These are phyloP conservation scores for Termitomyces sp. DNA, from an alignment of 768 basidiomycete genomes.

Conservation along the genomic window DNA sequence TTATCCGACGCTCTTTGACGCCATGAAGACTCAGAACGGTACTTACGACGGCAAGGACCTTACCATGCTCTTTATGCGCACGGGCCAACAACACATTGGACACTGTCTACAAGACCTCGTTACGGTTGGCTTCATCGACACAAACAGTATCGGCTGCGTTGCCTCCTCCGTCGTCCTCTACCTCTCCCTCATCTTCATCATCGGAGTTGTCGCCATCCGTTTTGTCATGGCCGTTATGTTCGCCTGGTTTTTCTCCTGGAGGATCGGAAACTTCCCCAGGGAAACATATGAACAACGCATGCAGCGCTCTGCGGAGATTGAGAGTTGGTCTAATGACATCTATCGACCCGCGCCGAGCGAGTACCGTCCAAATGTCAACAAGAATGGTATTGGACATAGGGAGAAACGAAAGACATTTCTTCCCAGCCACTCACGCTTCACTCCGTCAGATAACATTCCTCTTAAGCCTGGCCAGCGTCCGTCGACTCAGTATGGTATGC, in stretches of 20 bases:
- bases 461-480: slow-evolving; percentile 47
- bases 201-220: slow-evolving; percentile 92
- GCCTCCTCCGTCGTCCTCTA: slow-evolving; percentile 94
- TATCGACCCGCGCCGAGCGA: slow-evolving; percentile 88
- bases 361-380: slow-evolving; percentile 84
- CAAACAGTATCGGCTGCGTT: slow-evolving; percentile 91
- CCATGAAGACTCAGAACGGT: slow-evolving; percentile 61
- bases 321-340: slow-evolving; percentile 95
- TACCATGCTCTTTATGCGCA: slow-evolving; percentile 78
- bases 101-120: slow-evolving; percentile 83
- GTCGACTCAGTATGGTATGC: slow-evolving; percentile 58
- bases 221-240: slow-evolving; percentile 97
- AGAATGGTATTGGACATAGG: slow-evolving; percentile 58
- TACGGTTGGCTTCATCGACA: slow-evolving; percentile 91
- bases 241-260: slow-evolving; percentile 97
- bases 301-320: slow-evolving; percentile 85
- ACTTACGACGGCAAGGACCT: slow-evolving; percentile 81
- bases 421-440: slow-evolving; percentile 68
- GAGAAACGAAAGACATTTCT: slow-evolving; percentile 56
- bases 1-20: slow-evolving; percentile 80
- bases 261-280: slow-evolving; percentile 85
- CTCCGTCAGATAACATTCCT: slow-evolving; percentile 61
- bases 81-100: slow-evolving; percentile 59
- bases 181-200: slow-evolving; percentile 93
- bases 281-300: slow-evolving; percentile 93